Evolutionary conservation across 768 basidiomycete species (phyloP).

Genomic region (Crucibulum laeve): DNA sequence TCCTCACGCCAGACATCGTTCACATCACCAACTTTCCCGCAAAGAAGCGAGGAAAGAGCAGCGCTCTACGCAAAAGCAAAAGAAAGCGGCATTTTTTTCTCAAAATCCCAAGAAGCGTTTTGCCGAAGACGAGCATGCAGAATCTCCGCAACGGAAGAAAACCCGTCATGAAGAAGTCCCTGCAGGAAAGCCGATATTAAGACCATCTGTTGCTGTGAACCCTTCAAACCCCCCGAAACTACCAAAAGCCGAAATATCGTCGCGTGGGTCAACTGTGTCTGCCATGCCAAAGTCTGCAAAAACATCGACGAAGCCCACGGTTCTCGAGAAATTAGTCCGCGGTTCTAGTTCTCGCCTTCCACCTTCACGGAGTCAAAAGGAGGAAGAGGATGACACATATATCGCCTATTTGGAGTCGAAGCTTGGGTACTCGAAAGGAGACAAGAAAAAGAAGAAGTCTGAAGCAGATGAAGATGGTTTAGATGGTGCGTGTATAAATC

Average conservation of each 20-base stretch:
- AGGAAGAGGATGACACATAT: slow-evolving; percentile 77
- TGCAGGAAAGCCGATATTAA: not conserved
- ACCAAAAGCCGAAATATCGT: not conserved
- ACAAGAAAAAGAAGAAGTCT: slow-evolving; percentile 39
- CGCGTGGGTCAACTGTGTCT: not conserved
- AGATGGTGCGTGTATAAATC: slow-evolving; percentile 51
- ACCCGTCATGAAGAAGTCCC: slow-evolving; percentile 16
- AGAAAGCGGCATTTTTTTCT: slow-evolving; percentile 59
- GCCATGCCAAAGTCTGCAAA: not conserved
- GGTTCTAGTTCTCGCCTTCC: not conserved
- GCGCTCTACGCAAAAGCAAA: slow-evolving; percentile 53
- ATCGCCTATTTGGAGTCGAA: slow-evolving; percentile 81
- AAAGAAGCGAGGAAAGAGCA: slow-evolving; percentile 65
- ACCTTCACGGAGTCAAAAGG: slow-evolving; percentile 9
- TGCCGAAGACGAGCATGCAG: slow-evolving; percentile 34
- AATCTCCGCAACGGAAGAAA: slow-evolving; percentile 50
- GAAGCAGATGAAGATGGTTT: slow-evolving; percentile 73
- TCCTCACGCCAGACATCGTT: slow-evolving; percentile 3
- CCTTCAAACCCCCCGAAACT: not conserved
- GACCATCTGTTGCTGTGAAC: slow-evolving; percentile 1
- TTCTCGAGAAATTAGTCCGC: not conserved
- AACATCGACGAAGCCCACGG: slow-evolving; percentile 1
- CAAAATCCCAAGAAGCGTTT: slow-evolving; percentile 27
- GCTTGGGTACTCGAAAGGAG: slow-evolving; percentile 51
- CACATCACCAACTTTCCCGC: slow-evolving; percentile 27